Conservation (phyloP, 106 monocot species). For the Phalaenopsis aphrodite region DNA sequence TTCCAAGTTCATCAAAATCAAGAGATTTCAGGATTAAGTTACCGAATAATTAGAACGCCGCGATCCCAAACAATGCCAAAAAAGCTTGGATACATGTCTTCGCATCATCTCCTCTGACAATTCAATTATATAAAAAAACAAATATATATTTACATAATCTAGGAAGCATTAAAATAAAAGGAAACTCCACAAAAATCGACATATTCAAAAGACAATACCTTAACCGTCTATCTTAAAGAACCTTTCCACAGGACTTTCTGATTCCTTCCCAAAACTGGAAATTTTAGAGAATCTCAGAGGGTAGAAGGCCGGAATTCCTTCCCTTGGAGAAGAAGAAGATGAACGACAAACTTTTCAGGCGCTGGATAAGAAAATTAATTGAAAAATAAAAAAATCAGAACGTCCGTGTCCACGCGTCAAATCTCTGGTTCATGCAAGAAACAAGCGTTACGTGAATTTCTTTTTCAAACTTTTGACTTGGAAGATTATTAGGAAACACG, state of each 20-base stretch:
- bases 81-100: constrained; percentile 10
- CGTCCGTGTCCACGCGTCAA: too few species aligned
- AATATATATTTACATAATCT: background rate
- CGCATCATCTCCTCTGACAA: constrained; percentile 9
- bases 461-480: too few species aligned
- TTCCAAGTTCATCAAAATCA: background rate
- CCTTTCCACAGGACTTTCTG: background rate
- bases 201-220: background rate
- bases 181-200: background rate
- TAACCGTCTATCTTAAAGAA: background rate
- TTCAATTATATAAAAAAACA: background rate
- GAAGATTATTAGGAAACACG: too few species aligned
- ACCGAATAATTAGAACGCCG: constrained; percentile 13
- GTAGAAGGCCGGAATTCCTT: background rate
- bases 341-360: background rate
- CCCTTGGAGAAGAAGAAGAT: background rate
- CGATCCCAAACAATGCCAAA: constrained; percentile 13
- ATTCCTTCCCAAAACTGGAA: background rate
- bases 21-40: background rate
- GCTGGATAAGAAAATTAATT: too few species aligned
- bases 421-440: too few species aligned
- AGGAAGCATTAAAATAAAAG: background rate
- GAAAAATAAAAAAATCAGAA: too few species aligned
- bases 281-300: background rate
- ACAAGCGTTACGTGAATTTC: too few species aligned